Conservation (phyloP, 352 stramenopile species). For the Pythium periplocum region DNA sequence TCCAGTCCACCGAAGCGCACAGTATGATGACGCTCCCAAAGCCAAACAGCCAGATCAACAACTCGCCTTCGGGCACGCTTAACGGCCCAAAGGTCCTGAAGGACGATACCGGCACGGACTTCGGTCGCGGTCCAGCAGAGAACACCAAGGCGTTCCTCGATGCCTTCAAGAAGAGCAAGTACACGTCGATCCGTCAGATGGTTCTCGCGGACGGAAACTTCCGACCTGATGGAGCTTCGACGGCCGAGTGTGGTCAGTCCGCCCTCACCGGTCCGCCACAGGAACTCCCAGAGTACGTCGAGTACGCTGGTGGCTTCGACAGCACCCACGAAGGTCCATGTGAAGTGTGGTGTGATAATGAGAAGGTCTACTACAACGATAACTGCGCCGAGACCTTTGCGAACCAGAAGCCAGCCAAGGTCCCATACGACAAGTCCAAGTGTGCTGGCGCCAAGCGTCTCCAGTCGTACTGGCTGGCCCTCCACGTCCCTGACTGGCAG, state of each 20-base stretch:
- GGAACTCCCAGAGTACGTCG: conserved; percentile 1
- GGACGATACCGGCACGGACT: background rate
- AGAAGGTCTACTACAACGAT: conserved; percentile 16
- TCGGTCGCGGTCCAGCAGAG: background rate
- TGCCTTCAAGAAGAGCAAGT: conserved; percentile 8
- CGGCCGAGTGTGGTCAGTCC: conserved; percentile 3
- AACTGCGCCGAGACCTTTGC: conserved; percentile 15
- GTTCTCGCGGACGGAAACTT: conserved; percentile 3
- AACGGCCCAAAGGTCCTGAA: background rate
- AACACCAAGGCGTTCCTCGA: conserved; percentile 6
- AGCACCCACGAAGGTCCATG: conserved; percentile 10
- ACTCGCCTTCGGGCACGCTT: background rate
- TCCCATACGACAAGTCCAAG: conserved; percentile 14
- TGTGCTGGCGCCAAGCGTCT: conserved; percentile 2
- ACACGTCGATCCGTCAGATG: conserved; percentile 3
- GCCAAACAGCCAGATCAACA: background rate
- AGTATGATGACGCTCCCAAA: background rate
- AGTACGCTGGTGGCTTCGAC: conserved; percentile 2
- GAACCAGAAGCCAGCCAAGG: conserved; percentile 5
- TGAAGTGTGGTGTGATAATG: conserved; percentile 20
- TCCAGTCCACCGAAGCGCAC: background rate
- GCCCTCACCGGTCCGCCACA: background rate
- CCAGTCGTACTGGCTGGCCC: conserved; percentile 4
- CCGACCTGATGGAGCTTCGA: background rate
- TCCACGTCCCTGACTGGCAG: conserved; percentile 8